These are phyloP conservation scores for Zymoseptoria tritici DNA, from an alignment of 2,329 filamentous ascomycete genomes.

Conservation along the genomic window DNA sequence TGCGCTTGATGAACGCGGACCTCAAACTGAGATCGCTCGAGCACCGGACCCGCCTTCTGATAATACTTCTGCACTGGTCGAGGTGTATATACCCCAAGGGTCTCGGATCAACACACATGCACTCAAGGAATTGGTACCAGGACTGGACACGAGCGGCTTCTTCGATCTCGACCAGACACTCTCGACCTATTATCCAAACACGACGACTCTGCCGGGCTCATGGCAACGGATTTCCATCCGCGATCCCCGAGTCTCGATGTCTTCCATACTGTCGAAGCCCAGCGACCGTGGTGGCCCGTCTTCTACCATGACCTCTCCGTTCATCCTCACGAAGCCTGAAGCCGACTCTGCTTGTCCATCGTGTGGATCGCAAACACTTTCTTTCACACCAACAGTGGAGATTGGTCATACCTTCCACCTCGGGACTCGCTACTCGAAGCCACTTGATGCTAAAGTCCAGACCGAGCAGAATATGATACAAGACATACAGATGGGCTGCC, in stretches of 20 bases:
- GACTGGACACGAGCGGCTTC: slow-evolving; percentile 57
- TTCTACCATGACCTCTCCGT: slow-evolving; percentile 19
- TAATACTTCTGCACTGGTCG: slow-evolving; percentile 52
- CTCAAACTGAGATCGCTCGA: neutral
- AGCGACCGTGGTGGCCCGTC: neutral
- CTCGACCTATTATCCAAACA: neutral
- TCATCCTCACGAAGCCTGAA: slow-evolving; percentile 59
- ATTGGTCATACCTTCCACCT: slow-evolving; percentile 93
- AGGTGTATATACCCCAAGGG: slow-evolving; percentile 46
- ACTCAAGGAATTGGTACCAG: slow-evolving; percentile 58
- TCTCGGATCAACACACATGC: slow-evolving; percentile 51
- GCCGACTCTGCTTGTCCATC: slow-evolving; percentile 65
- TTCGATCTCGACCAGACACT: neutral
- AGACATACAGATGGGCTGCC: slow-evolving; percentile 86
- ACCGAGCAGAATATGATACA: slow-evolving; percentile 35
- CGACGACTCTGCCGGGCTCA: neutral
- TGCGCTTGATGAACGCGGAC: neutral
- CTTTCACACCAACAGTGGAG: slow-evolving; percentile 69
- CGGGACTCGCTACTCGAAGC: slow-evolving; percentile 76
- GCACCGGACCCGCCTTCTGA: slow-evolving; percentile 43
- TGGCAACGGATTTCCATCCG: slow-evolving; percentile 3
- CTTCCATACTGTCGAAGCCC: neutral
- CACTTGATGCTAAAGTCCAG: slow-evolving; percentile 59
- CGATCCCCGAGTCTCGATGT: slow-evolving; percentile 10
- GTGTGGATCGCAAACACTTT: slow-evolving; percentile 53